These are phyloP conservation scores for Boletus rufocinnamomeus DNA, from an alignment of 768 basidiomycete species.

Conservation along the genomic window DNA sequence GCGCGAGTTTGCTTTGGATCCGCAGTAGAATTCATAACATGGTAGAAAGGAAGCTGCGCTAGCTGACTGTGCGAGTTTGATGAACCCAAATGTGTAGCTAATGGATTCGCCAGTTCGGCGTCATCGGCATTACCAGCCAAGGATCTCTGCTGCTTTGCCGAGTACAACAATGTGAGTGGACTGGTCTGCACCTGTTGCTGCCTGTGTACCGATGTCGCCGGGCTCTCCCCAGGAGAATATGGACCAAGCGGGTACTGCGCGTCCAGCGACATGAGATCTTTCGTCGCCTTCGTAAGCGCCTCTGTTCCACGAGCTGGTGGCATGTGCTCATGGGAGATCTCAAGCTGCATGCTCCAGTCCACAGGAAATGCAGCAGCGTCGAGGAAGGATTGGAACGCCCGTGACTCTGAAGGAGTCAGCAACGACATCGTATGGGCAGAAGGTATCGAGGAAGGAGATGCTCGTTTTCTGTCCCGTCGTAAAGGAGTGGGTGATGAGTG, in stretches of 20 bases:
- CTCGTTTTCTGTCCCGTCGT: background rate
- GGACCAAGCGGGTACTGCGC: conserved; percentile 31
- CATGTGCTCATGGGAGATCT: conserved; percentile 45
- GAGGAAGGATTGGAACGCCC: conserved; percentile 70
- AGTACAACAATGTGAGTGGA: conserved; percentile 18
- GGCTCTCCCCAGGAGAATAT: conserved; percentile 12
- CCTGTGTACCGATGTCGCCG: conserved; percentile 14
- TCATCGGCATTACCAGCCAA: conserved; percentile 10
- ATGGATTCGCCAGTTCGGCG: conserved; percentile 4
- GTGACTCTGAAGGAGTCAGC: conserved; percentile 64
- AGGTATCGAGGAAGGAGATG: background rate
- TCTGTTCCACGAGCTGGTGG: conserved; percentile 57
- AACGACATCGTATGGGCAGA: conserved; percentile 49
- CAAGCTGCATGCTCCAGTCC: conserved; percentile 50
- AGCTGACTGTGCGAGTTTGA: conserved; percentile 15
- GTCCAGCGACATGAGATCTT: conserved; percentile 80
- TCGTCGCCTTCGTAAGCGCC: conserved; percentile 75
- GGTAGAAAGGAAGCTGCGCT: conserved; percentile 20
- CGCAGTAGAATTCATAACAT: conserved; percentile 9
- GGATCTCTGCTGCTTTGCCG: conserved; percentile 22
- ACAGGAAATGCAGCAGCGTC: conserved; percentile 44
- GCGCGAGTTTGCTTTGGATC: conserved; percentile 12
- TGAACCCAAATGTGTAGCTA: conserved; percentile 5
- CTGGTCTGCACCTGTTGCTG: conserved; percentile 23
- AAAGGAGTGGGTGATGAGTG: background rate